Evolutionary conservation across 2,329 filamentous ascomycete species (phyloP).

Genomic region (Scedosporium aurantiacum): DNA sequence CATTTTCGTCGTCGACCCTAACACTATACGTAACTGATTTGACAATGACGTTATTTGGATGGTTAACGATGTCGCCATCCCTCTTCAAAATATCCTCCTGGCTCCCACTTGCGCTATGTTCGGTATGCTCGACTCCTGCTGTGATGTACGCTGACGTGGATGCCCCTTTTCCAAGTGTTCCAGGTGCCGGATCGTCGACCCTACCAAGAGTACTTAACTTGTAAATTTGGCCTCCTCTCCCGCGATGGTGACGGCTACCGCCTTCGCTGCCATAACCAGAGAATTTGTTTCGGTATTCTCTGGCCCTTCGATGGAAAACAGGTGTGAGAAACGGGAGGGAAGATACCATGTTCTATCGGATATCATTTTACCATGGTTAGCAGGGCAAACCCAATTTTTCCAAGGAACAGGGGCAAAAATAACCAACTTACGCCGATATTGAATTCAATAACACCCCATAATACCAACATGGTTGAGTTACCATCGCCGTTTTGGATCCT

Average conservation of each 20-base stretch:
- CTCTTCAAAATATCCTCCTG: slow-evolving; percentile 27
- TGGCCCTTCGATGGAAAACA: slow-evolving; percentile 29
- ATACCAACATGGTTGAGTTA: slow-evolving; percentile 43
- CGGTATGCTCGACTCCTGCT: background rate
- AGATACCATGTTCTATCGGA: slow-evolving; percentile 31
- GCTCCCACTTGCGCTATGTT: slow-evolving; percentile 14
- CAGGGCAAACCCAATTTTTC: background rate
- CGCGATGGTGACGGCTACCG: slow-evolving; percentile 14
- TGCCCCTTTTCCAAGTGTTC: slow-evolving; percentile 18
- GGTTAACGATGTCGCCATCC: background rate
- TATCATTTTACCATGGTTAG: background rate
- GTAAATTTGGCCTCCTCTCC: slow-evolving; percentile 21
- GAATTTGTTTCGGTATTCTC: slow-evolving; percentile 28
- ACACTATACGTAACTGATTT: slow-evolving; percentile 32
- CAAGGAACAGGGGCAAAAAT: background rate
- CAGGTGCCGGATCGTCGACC: background rate
- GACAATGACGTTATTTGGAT: slow-evolving; percentile 17
- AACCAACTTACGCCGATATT: slow-evolving; percentile 37
- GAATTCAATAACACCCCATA: slow-evolving; percentile 47
- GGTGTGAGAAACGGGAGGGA: slow-evolving; percentile 34
- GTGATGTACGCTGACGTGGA: slow-evolving; percentile 10
- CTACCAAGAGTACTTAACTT: slow-evolving; percentile 26
- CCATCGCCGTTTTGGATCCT: slow-evolving; percentile 37
- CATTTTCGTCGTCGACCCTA: slow-evolving; percentile 19
- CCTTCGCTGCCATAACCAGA: slow-evolving; percentile 18